Conservation (phyloP, 2,329 filamentous ascomycete genomes). For the Talaromyces piceae region DNA sequence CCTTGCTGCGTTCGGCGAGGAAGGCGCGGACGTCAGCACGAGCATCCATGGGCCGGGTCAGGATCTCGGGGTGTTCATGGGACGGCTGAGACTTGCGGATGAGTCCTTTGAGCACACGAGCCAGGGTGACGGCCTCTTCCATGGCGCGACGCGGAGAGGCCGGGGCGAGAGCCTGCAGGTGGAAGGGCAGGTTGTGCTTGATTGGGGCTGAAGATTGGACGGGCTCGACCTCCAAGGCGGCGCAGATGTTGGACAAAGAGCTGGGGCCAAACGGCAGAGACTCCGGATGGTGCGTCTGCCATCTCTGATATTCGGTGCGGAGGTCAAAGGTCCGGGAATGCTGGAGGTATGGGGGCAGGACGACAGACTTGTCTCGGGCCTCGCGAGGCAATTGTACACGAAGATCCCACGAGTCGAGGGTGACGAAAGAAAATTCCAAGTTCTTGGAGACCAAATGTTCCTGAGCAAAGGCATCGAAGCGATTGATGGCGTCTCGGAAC, state of each 20-base stretch:
- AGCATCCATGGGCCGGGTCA: slow-evolving; percentile 93
- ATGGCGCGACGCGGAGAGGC: slow-evolving; percentile 93
- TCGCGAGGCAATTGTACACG: slow-evolving; percentile 95
- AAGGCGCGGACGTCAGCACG: slow-evolving; percentile 94
- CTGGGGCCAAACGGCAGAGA: slow-evolving; percentile 94
- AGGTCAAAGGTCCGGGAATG: slow-evolving; percentile 97
- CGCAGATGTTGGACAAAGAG: slow-evolving; percentile 94
- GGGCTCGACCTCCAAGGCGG: slow-evolving; percentile 93
- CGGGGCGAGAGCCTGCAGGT: slow-evolving; percentile 89
- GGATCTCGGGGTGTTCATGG: slow-evolving; percentile 87
- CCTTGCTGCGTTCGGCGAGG: slow-evolving; percentile 91
- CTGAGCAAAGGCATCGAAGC: slow-evolving; percentile 86
- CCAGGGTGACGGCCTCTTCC: slow-evolving; percentile 93
- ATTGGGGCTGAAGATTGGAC: slow-evolving; percentile 96
- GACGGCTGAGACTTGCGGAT: slow-evolving; percentile 94
- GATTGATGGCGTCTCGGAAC: slow-evolving; percentile 92
- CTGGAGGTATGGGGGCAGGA: slow-evolving; percentile 91
- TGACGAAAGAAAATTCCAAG: slow-evolving; percentile 96
- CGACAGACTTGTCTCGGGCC: slow-evolving; percentile 95
- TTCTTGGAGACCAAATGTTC: slow-evolving; percentile 88
- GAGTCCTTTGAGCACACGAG: slow-evolving; percentile 82
- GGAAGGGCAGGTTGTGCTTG: slow-evolving; percentile 97
- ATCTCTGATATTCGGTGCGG: slow-evolving; percentile 93
- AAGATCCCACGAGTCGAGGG: slow-evolving; percentile 95
- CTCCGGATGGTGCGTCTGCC: slow-evolving; percentile 97